phyloP scores from a whole-genome alignment of 495 filamentous ascomycete genomes.

The Rostrohypoxylon terebratum region DNA sequence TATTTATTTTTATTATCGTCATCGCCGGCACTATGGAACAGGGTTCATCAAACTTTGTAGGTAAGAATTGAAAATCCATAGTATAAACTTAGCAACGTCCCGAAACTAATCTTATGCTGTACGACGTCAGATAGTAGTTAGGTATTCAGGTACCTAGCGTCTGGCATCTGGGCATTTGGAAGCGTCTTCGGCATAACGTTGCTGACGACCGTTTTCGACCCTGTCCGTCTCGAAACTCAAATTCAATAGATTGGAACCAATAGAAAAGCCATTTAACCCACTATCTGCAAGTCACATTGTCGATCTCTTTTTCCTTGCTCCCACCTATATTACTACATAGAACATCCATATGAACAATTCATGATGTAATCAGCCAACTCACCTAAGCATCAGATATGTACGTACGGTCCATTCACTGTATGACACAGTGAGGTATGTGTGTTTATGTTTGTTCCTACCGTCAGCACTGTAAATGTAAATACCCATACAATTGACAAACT shows the following conservation, averaged over 20 bases:
- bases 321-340: slow-evolving; percentile 29
- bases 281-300: slow-evolving; percentile 43
- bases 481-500: not conserved
- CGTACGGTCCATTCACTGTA: not conserved
- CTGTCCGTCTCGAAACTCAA: slow-evolving; percentile 24
- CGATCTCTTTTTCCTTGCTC: slow-evolving; percentile 32
- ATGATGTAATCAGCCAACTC: slow-evolving; percentile 39
- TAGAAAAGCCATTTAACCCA: slow-evolving; percentile 20
- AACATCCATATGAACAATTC: slow-evolving; percentile 37
- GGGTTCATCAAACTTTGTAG: slow-evolving; percentile 2
- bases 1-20: slow-evolving; percentile 8
- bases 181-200: not conserved
- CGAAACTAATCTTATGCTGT: slow-evolving; percentile 2
- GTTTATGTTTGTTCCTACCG: not conserved
- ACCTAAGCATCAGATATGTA: not conserved
- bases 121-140: not conserved
- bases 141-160: too few relatives aligned
- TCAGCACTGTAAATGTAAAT: not conserved
- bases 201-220: slow-evolving; percentile 7
- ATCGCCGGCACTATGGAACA: not conserved
- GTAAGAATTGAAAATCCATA: slow-evolving; percentile 12
- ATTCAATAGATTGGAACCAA: slow-evolving; percentile 28
- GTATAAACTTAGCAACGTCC: slow-evolving; percentile 4
- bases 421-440: not conserved
- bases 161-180: not conserved